Evolutionary conservation across 2,329 filamentous ascomycete species (phyloP).

Genomic region (Fusarium luffae): DNA sequence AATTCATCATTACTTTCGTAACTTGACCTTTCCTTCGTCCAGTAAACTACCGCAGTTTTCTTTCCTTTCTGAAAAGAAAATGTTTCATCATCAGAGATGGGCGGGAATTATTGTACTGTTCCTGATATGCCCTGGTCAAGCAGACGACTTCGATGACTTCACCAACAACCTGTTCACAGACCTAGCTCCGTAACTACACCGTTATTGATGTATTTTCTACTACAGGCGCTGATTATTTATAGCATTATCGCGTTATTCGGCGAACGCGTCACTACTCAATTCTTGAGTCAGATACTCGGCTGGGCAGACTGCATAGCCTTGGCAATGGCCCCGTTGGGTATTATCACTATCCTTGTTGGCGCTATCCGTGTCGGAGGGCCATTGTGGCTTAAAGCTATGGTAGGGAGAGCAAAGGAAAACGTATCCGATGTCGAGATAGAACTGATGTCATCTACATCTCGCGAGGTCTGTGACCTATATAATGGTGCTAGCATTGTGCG

Average conservation of each 20-base stretch:
- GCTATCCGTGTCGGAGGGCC: conserved; percentile 59
- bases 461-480: conserved; percentile 51
- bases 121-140: no score
- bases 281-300: conserved; percentile 56
- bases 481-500: no score
- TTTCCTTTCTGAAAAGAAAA: no score
- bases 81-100: no score
- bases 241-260: conserved; percentile 49
- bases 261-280: conserved; percentile 60
- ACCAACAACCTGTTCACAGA: no score
- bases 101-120: no score
- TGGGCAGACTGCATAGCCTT: conserved; percentile 58
- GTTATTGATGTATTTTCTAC: no score
- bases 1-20: no score
- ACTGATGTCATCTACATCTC: conserved; percentile 58
- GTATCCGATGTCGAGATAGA: conserved; percentile 55
- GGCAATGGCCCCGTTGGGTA: conserved; percentile 58
- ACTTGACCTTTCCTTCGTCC: no score
- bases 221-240: no score
- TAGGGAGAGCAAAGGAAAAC: conserved; percentile 59
- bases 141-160: no score
- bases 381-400: conserved; percentile 55
- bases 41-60: rapidly evolving
- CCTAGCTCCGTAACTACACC: no score
- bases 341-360: conserved; percentile 56